Evolutionary conservation across 2,329 filamentous ascomycete species (phyloP).

Genomic region (Trichoderma afroharzianum): DNA sequence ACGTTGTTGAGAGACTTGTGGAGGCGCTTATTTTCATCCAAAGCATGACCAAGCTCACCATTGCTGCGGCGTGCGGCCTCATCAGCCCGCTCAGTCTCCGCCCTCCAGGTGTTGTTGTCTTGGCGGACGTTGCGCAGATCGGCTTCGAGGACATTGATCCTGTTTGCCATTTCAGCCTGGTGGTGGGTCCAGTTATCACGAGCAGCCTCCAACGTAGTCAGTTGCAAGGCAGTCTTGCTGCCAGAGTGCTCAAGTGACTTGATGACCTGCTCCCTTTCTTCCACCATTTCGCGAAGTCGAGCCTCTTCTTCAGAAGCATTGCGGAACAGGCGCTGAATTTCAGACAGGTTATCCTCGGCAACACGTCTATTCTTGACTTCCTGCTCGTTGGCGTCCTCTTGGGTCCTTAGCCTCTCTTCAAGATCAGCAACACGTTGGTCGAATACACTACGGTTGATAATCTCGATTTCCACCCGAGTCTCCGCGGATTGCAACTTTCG

Average conservation of each 20-base stretch:
- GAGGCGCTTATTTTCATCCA: constrained; percentile 67
- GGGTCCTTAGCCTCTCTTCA: constrained; percentile 62
- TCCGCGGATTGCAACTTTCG: constrained; percentile 55
- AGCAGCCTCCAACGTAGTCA: constrained; percentile 65
- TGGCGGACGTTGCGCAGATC: constrained; percentile 55
- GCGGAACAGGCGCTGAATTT: constrained; percentile 66
- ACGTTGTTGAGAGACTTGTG: constrained; percentile 70
- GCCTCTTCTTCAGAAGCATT: constrained; percentile 70
- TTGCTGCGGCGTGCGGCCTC: constrained; percentile 48
- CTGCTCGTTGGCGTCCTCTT: constrained; percentile 61
- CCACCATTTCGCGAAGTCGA: constrained; percentile 61
- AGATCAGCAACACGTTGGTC: constrained; percentile 64
- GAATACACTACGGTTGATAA: constrained; percentile 56
- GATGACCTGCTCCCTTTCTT: constrained; percentile 67
- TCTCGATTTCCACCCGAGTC: constrained; percentile 57
- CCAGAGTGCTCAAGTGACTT: constrained; percentile 55
- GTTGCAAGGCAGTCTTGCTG: constrained; percentile 56
- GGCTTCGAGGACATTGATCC: constrained; percentile 49
- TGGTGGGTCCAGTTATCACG: constrained; percentile 55
- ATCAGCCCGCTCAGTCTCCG: constrained; percentile 57
- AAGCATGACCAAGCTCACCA: constrained; percentile 45
- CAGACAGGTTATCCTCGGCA: constrained; percentile 68
- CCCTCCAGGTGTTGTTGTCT: constrained; percentile 58
- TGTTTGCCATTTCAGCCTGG: constrained; percentile 54
- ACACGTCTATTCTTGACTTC: constrained; percentile 61